Evolutionary conservation across 495 filamentous ascomycete genomes (phyloP).

Genomic region (Amorphotheca resinae): DNA sequence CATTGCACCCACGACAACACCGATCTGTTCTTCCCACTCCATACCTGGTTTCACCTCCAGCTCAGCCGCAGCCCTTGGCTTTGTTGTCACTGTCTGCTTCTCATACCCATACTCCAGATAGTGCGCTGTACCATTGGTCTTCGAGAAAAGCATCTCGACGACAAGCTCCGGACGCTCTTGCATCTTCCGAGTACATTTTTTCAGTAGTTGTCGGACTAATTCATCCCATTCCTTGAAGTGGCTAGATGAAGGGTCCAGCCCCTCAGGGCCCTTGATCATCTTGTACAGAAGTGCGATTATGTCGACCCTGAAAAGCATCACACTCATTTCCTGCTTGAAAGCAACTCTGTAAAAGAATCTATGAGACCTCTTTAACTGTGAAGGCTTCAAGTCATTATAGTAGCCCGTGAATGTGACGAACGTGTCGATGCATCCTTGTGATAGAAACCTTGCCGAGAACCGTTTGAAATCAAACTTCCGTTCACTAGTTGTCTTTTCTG

Average conservation of each 20-base stretch:
- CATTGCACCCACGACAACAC: slow-evolving; percentile 64
- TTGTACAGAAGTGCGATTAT: slow-evolving; percentile 78
- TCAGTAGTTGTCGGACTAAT: slow-evolving; percentile 68
- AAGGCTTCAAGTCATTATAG: slow-evolving; percentile 67
- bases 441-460: slow-evolving; percentile 68
- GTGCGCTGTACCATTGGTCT: slow-evolving; percentile 68
- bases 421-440: slow-evolving; percentile 76
- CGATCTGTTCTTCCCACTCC: slow-evolving; percentile 55
- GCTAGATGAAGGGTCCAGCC: slow-evolving; percentile 48
- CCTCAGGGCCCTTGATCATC: slow-evolving; percentile 85
- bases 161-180: slow-evolving; percentile 71
- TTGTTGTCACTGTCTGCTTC: slow-evolving; percentile 52
- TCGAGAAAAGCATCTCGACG: slow-evolving; percentile 88
- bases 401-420: slow-evolving; percentile 70
- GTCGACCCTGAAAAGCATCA: slow-evolving; percentile 81
- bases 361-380: slow-evolving; percentile 85
- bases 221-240: slow-evolving; percentile 88
- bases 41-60: slow-evolving; percentile 66
- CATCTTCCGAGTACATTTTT: slow-evolving; percentile 63
- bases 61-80: slow-evolving; percentile 52
- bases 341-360: slow-evolving; percentile 91
- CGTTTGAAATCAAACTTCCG: slow-evolving; percentile 88
- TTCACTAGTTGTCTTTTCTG: slow-evolving; percentile 58
- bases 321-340: slow-evolving; percentile 84
- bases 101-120: slow-evolving; percentile 89